phyloP scores from a whole-genome alignment of 192 early-diverging fungal species.

The Coemansia furcata region DNA sequence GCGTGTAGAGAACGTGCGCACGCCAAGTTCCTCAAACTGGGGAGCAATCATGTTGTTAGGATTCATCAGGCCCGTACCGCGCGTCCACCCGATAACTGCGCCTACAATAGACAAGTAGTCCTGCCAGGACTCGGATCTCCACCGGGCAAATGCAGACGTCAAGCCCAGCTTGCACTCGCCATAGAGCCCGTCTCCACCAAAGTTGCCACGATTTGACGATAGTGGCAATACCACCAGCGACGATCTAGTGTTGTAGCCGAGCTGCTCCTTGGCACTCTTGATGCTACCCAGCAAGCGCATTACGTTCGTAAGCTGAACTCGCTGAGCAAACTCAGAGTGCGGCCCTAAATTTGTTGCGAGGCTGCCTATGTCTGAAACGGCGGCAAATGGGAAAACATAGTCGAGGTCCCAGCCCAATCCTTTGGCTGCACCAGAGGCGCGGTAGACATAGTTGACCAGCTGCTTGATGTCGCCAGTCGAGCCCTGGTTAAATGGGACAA shows the following conservation, averaged over 20 bases:
- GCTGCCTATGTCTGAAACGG: too few species aligned
- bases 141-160: slow-evolving; percentile 87
- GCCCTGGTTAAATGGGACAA: slow-evolving; percentile 94
- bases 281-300: slow-evolving; percentile 58
- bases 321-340: too few species aligned
- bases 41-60: too few species aligned
- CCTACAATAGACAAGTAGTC: slow-evolving; percentile 72
- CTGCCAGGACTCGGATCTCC: slow-evolving; percentile 87
- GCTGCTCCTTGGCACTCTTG: slow-evolving; percentile 75
- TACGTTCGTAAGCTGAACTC: too few species aligned
- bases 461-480: slow-evolving; percentile 34
- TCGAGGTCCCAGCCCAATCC: too few species aligned
- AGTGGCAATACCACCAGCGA: slow-evolving; percentile 85
- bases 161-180: slow-evolving; percentile 91
- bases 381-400: too few species aligned
- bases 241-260: slow-evolving; percentile 78
- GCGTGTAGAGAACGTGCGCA: slow-evolving; percentile 83
- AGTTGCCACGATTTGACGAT: slow-evolving; percentile 96
- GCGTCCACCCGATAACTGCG: too few species aligned
- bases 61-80: too few species aligned
- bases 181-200: slow-evolving; percentile 91
- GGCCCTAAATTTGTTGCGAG: too few species aligned
- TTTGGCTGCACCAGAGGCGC: slow-evolving; percentile 1
- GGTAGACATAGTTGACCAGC: too few species aligned
- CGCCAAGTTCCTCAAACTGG: neutral